phyloP scores from a whole-genome alignment of 768 basidiomycete genomes.

The Crassisporium funariophilum region DNA sequence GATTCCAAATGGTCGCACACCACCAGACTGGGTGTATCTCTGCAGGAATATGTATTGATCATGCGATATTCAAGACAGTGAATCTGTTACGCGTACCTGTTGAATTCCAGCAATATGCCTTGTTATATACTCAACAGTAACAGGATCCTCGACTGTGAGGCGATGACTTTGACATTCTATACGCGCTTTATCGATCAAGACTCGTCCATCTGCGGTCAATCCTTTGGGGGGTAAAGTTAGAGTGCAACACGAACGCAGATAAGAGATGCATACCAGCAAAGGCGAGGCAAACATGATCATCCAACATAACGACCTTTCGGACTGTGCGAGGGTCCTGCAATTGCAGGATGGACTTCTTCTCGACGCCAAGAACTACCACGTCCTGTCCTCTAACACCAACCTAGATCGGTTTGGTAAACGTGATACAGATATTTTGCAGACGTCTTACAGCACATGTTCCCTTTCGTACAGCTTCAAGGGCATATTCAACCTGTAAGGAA shows the following conservation, averaged over 20 bases:
- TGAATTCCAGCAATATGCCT: slow-evolving; percentile 98
- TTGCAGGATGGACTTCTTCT: slow-evolving; percentile 98
- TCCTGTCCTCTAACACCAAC: slow-evolving; percentile 95
- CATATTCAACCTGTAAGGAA: slow-evolving; percentile 88
- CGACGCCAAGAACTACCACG: slow-evolving; percentile 95
- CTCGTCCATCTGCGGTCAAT: slow-evolving; percentile 95
- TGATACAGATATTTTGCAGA: background rate
- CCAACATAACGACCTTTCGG: slow-evolving; percentile 96
- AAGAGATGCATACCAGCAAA: slow-evolving; percentile 78
- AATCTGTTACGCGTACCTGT: slow-evolving; percentile 78
- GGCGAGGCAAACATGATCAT: slow-evolving; percentile 95
- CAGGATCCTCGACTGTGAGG: slow-evolving; percentile 96
- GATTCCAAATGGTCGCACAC: slow-evolving; percentile 97
- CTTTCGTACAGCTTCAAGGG: slow-evolving; percentile 94
- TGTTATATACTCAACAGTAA: slow-evolving; percentile 97
- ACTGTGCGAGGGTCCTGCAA: slow-evolving; percentile 98
- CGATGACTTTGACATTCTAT: slow-evolving; percentile 98
- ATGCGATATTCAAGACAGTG: background rate
- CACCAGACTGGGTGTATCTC: slow-evolving; percentile 98
- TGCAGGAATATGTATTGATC: slow-evolving; percentile 28
- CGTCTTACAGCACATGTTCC: slow-evolving; percentile 90
- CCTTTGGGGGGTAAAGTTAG: slow-evolving; percentile 50
- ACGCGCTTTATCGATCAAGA: slow-evolving; percentile 96
- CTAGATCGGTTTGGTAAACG: slow-evolving; percentile 39
- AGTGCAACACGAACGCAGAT: slow-evolving; percentile 2